These are phyloP conservation scores for Termitomyces sp. DNA, from an alignment of 768 basidiomycete species.

Conservation along the genomic window DNA sequence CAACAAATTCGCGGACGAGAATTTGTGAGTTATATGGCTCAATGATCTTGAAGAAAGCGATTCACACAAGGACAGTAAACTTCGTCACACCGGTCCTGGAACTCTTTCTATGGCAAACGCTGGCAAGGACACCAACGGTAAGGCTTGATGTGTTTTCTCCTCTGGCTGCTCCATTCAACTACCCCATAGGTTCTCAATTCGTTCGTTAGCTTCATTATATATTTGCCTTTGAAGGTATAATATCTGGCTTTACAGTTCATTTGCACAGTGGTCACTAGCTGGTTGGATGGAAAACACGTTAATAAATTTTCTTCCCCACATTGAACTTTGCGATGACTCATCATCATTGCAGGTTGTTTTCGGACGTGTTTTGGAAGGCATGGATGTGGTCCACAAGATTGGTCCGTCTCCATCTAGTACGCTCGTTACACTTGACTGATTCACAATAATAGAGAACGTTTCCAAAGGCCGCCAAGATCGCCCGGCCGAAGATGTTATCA, in stretches of 20 bases:
- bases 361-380: conserved; percentile 86
- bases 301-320: conserved; percentile 14
- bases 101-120: conserved; percentile 94
- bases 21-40: conserved; percentile 59
- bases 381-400: conserved; percentile 78
- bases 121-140: conserved; percentile 89
- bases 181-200: conserved; percentile 72
- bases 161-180: conserved; percentile 4
- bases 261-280: conserved; percentile 78
- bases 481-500: conserved; percentile 72
- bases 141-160: conserved; percentile 2
- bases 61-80: conserved; percentile 58
- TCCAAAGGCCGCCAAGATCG: conserved; percentile 66
- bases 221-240: background rate
- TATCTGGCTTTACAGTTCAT: conserved; percentile 64
- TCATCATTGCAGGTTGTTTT: conserved; percentile 69
- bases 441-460: conserved; percentile 54
- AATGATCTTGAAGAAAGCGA: background rate
- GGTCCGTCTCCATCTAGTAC: conserved; percentile 36
- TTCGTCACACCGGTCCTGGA: conserved; percentile 87
- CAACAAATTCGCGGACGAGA: conserved; percentile 89
- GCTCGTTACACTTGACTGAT: background rate
- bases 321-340: background rate
- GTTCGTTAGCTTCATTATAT: conserved; percentile 36
- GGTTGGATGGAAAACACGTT: conserved; percentile 91